A percentile compares a stretch with the other conserved stretches of the same genome.
Conservation (phyloP, 75 land plant species). For the Cunninghamia lanceolata region DNA sequence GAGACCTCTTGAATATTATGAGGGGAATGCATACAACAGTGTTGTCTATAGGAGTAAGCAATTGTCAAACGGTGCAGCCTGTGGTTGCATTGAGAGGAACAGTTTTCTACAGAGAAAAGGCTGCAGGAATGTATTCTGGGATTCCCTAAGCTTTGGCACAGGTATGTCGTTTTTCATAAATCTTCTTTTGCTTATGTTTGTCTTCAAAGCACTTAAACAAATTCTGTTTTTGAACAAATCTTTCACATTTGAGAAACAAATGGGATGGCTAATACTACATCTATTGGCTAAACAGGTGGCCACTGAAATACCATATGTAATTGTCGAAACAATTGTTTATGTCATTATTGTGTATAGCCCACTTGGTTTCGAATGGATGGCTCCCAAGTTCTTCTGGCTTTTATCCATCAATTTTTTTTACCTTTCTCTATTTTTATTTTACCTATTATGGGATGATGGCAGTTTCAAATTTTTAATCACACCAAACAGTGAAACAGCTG, state of each 20-base stretch:
- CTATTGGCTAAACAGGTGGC: constrained; percentile 23
- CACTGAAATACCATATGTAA: constrained; percentile 36
- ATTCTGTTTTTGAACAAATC: neutral
- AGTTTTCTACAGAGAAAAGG: constrained; percentile 75
- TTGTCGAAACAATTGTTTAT: constrained; percentile 29
- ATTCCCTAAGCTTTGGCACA: constrained; percentile 94
- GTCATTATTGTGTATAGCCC: constrained; percentile 26
- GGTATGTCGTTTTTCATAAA: constrained; percentile 18
- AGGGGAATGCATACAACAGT: constrained; percentile 84
- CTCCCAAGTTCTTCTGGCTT: constrained; percentile 39
- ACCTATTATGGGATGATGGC: constrained; percentile 64
- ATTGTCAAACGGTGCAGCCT: constrained; percentile 83
- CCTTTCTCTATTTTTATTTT: constrained; percentile 43
- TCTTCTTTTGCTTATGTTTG: neutral
- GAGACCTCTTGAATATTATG: constrained; percentile 43
- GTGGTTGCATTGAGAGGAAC: constrained; percentile 75
- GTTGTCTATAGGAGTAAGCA: constrained; percentile 73
- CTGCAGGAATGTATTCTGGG: constrained; percentile 94
- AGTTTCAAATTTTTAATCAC: constrained; percentile 53
- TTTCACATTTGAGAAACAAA: neutral
- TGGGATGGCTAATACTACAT: neutral
- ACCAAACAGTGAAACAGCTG: constrained; percentile 45
- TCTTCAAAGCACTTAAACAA: neutral
- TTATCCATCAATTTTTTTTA: constrained; percentile 37
- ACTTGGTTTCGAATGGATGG: constrained; percentile 34